Evolutionary conservation across 2,329 filamentous ascomycete species (phyloP).

Genomic region (Trichoderma sp.): DNA sequence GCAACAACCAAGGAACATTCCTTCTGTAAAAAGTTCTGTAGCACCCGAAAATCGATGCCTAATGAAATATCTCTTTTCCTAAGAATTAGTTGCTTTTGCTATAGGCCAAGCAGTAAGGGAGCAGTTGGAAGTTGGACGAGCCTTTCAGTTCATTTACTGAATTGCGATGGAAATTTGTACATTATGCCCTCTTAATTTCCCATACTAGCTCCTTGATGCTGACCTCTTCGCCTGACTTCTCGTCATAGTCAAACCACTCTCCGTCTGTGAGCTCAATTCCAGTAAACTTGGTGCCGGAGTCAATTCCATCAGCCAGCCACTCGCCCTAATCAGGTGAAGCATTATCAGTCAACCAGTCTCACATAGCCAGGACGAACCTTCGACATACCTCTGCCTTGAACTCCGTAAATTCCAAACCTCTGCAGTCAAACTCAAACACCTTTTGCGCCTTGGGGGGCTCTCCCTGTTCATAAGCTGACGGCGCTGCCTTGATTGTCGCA

Average conservation of each 20-base stretch:
- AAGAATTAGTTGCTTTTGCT: no score
- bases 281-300: slow-evolving; percentile 78
- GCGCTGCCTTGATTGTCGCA: slow-evolving; percentile 74
- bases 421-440: slow-evolving; percentile 88
- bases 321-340: slow-evolving; percentile 60
- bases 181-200: slow-evolving; percentile 72
- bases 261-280: slow-evolving; percentile 80
- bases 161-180: neutral
- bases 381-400: slow-evolving; percentile 78
- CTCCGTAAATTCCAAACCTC: slow-evolving; percentile 85
- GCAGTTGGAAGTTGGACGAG: neutral
- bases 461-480: slow-evolving; percentile 65
- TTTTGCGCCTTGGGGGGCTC: slow-evolving; percentile 74
- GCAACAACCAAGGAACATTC: no score
- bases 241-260: slow-evolving; percentile 98
- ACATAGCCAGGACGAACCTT: neutral
- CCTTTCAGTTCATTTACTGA: neutral
- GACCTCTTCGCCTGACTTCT: slow-evolving; percentile 87
- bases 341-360: neutral
- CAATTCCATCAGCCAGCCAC: slow-evolving; percentile 79
- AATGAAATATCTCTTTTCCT: no score
- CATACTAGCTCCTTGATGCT: slow-evolving; percentile 87
- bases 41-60: no score
- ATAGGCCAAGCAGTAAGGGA: no score
- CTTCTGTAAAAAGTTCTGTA: no score